phyloP scores from a whole-genome alignment of 139 green algal species.

The Astrephomene gubernaculifera region DNA sequence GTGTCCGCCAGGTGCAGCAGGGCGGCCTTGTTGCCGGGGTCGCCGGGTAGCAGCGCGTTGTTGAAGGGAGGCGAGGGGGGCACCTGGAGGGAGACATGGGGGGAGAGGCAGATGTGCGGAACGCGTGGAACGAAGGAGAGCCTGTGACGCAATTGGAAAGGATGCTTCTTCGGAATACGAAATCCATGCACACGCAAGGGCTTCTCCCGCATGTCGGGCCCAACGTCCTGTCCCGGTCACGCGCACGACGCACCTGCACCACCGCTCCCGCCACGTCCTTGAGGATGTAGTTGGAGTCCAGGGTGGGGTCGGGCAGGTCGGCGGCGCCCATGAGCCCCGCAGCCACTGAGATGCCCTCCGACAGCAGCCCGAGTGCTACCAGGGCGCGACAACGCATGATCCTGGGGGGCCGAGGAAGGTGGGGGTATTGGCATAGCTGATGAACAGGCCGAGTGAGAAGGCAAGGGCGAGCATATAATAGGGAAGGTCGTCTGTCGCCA shows the following conservation, averaged over 20 bases:
- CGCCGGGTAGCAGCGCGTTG: slow-evolving; percentile 35
- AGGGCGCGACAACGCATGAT: slow-evolving; percentile 55
- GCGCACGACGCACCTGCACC: slow-evolving; percentile 25
- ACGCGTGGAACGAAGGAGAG: too few relatives aligned
- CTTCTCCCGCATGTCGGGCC: too few relatives aligned
- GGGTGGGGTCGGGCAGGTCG: slow-evolving; percentile 50
- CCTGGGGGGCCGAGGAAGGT: slow-evolving; percentile 26
- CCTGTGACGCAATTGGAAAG: too few relatives aligned
- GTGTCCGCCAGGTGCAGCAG: slow-evolving; percentile 24
- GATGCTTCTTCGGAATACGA: too few relatives aligned
- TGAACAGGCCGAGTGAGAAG: too few relatives aligned
- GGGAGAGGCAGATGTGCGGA: too few relatives aligned
- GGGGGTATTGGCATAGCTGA: too few relatives aligned
- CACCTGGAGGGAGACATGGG: not conserved
- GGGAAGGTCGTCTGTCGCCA: too few relatives aligned
- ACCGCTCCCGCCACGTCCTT: slow-evolving; percentile 35
- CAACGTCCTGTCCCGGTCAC: not conserved
- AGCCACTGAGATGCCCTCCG: slow-evolving; percentile 53
- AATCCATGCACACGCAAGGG: too few relatives aligned
- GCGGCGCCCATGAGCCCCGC: slow-evolving; percentile 48
- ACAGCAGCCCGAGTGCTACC: slow-evolving; percentile 56
- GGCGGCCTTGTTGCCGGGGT: slow-evolving; percentile 41
- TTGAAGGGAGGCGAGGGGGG: slow-evolving; percentile 9
- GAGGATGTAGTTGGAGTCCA: slow-evolving; percentile 55
- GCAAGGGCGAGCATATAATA: too few relatives aligned